Evolutionary conservation across 805 yeast genomes (phyloP).

Genomic region (Candida yuanshanica): DNA sequence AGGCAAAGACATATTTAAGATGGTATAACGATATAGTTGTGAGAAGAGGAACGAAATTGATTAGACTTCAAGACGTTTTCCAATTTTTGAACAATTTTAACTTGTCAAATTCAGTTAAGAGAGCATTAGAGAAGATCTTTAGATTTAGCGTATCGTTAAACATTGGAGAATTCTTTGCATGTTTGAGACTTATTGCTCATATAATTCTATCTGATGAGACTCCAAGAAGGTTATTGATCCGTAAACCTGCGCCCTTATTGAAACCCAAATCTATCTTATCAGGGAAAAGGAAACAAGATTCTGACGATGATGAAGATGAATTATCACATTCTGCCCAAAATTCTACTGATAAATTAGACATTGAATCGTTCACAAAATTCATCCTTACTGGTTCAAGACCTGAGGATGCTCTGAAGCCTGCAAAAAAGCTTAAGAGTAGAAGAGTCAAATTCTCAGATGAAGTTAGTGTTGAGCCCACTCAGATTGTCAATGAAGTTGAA

Average conservation of each 20-base stretch:
- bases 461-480: slow-evolving; percentile 26
- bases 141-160: slow-evolving; percentile 55
- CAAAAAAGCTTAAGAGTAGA: slow-evolving; percentile 37
- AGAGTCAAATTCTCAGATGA: slow-evolving; percentile 72
- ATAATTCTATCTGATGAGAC: slow-evolving; percentile 42
- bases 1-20: slow-evolving; percentile 77
- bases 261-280: slow-evolving; percentile 74
- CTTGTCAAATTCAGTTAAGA: slow-evolving; percentile 45
- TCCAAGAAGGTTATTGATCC: slow-evolving; percentile 51
- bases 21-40: slow-evolving; percentile 88
- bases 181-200: slow-evolving; percentile 75
- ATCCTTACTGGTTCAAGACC: slow-evolving; percentile 78
- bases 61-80: slow-evolving; percentile 73
- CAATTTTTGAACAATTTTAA: slow-evolving; percentile 74
- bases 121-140: slow-evolving; percentile 46
- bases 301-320: slow-evolving; percentile 34
- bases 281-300: slow-evolving; percentile 47
- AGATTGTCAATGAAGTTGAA: slow-evolving; percentile 4
- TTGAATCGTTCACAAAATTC: slow-evolving; percentile 82
- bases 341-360: slow-evolving; percentile 47
- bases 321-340: background rate
- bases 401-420: slow-evolving; percentile 22
- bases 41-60: slow-evolving; percentile 60
- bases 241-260: slow-evolving; percentile 59
- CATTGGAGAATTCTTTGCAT: slow-evolving; percentile 87